Percentiles rank a stretch among this genome's conserved stretches.
Evolutionary conservation across 139 green algal genomes (phyloP).

Genomic region (Bryopsis sp.): DNA sequence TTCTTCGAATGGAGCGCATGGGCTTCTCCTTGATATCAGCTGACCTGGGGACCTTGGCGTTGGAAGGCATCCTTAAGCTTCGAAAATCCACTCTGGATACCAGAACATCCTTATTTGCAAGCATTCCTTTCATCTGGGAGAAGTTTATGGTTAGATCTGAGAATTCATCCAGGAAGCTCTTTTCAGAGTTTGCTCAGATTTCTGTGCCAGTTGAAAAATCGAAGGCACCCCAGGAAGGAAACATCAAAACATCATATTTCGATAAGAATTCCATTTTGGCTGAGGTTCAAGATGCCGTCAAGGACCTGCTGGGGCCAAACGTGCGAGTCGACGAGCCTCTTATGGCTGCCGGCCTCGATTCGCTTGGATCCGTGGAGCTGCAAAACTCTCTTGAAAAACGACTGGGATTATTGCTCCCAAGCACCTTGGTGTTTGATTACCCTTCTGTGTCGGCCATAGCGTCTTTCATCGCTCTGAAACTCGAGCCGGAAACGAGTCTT

Average conservation of each 20-base stretch:
- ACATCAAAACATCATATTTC: background rate
- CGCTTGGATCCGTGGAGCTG: constrained; percentile 67
- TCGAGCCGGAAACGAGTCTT: background rate
- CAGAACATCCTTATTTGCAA: constrained; percentile 22
- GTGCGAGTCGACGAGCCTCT: constrained; percentile 48
- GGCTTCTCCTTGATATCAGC: constrained; percentile 46
- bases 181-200: background rate
- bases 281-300: constrained; percentile 15
- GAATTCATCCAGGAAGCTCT: background rate
- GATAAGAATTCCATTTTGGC: background rate
- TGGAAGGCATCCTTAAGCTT: constrained; percentile 19
- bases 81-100: background rate
- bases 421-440: constrained; percentile 84
- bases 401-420: constrained; percentile 52
- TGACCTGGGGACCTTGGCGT: constrained; percentile 32
- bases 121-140: constrained; percentile 37
- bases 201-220: background rate
- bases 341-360: constrained; percentile 71
- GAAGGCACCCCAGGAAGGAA: background rate
- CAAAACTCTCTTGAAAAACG: constrained; percentile 49
- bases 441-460: constrained; percentile 40
- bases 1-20: constrained; percentile 37
- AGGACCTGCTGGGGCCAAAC: constrained; percentile 14
- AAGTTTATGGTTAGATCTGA: constrained; percentile 27
- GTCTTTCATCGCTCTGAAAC: constrained; percentile 16